Evolutionary conservation across 352 stramenopile genomes (phyloP), one percentile per base, ranked within the genome.

Genomic region (Pythium guiyangense): DNA sequence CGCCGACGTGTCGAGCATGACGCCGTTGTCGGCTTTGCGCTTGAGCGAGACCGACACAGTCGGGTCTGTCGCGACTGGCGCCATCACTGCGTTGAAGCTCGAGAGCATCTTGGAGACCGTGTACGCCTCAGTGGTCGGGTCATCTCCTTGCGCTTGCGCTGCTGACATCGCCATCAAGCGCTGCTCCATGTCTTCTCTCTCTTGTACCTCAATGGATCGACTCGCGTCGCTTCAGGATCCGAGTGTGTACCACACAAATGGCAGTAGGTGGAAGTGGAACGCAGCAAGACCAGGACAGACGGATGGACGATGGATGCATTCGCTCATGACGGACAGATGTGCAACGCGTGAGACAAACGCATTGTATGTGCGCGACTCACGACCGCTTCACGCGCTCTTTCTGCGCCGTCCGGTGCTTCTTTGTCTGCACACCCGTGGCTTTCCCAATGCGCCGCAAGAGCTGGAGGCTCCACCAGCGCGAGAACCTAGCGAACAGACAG

Each of bases 31-130:
- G 34, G 78, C 73, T 49, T 75, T 86, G 26, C 79, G 76, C 67
- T 94, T 84, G 43, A 94, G 67, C 9, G 73, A 73, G 52, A 89
- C 71, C 4, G 69, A 84, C n/a, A 67, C 63, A 14, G 70, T 74
- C 11, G 68, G 55, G 14, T 81, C 67, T 25, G 66, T 69, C 20
- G 70, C 77, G 25, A 89, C 73, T 2, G 81, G 81, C 4, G 73
- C 71, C 84, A 93, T 92, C 44, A 86, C 66, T 49, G 84, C 72
- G 49, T 92, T 94, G 63, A 92, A 90, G 66, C 63, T 88, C 40
- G 74, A 59, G 26, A 94, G 67, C 82, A 94, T 94, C 67, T 89
- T 91, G 25, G 82, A 88, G 49, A 94, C 79, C 27, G 84, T 94
- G 70, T 86, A 94, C 42, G 79, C 79, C 51, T 85, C 46, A n/a